phyloP scores from a whole-genome alignment of 1,284 basidiomycete species.

The Austroboletus niveus region DNA sequence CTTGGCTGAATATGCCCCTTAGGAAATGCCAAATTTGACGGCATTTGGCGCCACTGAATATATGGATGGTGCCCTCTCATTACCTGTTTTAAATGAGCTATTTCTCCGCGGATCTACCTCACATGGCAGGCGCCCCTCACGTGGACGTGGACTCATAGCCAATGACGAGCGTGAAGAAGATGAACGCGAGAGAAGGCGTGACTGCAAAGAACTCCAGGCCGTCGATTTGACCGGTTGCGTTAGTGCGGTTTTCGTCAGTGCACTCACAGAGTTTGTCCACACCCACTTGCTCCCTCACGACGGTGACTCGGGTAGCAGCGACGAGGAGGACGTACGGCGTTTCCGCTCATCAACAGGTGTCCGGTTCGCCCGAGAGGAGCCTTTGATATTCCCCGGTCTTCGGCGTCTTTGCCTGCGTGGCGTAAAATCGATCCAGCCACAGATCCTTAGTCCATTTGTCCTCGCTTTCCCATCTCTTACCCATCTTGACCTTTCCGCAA shows the following conservation, averaged over 20 bases:
- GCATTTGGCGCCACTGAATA: constrained; percentile 93
- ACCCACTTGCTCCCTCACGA: constrained; percentile 59
- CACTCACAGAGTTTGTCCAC: constrained; percentile 80
- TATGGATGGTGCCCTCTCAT: constrained; percentile 87
- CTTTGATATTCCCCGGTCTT: constrained; percentile 71
- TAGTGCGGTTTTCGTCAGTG: constrained; percentile 83
- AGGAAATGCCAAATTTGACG: constrained; percentile 84
- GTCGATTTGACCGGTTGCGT: constrained; percentile 95
- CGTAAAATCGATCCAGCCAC: constrained; percentile 72
- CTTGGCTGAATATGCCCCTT: constrained; percentile 14
- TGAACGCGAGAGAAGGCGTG: constrained; percentile 68
- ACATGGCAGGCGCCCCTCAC: constrained; percentile 65
- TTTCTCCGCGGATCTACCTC: constrained; percentile 78
- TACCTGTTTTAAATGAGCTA: constrained; percentile 80
- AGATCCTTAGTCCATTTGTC: constrained; percentile 77
- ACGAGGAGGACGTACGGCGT: constrained; percentile 39
- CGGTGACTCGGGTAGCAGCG: constrained; percentile 45
- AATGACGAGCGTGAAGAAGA: constrained; percentile 64
- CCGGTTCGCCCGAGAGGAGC: constrained; percentile 44
- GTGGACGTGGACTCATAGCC: constrained; percentile 53
- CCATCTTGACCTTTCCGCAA: constrained; percentile 87
- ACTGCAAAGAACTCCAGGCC: constrained; percentile 83
- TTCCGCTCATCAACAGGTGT: constrained; percentile 26
- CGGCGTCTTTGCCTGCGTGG: constrained; percentile 85
- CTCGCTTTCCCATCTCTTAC: constrained; percentile 85